Evolutionary conservation across 352 stramenopile genomes (phyloP).

Genomic region (Blastocystis sp.): DNA sequence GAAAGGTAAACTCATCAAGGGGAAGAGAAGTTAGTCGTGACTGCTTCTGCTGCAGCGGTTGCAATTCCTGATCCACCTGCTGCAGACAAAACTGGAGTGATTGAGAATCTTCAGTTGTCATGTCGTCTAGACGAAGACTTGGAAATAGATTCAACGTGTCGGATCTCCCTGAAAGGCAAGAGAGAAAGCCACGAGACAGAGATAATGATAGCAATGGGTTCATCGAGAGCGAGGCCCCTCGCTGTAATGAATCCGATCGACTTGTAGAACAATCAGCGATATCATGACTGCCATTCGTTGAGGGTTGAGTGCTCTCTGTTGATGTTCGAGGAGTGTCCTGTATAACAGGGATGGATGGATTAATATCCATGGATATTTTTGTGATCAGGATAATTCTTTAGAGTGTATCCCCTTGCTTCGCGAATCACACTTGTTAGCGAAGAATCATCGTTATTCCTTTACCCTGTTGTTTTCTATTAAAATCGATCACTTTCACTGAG

Average conservation of each 20-base stretch:
- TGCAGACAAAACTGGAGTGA: neutral
- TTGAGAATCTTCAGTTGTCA: neutral
- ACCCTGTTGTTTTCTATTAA: neutral
- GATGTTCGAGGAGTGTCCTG: neutral
- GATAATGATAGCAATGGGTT: neutral
- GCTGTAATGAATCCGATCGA: neutral
- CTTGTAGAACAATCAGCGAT: neutral
- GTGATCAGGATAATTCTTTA: neutral
- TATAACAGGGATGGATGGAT: neutral
- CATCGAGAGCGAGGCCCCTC: neutral
- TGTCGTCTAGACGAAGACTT: conserved; percentile 1
- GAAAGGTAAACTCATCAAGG: neutral
- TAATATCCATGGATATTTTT: neutral
- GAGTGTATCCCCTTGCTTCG: neutral
- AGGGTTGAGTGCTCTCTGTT: neutral
- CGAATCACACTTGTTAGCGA: neutral
- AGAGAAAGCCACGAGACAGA: neutral
- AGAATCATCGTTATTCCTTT: neutral
- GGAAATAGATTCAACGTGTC: neutral
- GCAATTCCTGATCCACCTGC: neutral
- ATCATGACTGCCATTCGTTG: neutral
- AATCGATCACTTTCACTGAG: no score
- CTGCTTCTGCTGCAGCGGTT: neutral
- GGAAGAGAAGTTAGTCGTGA: neutral
- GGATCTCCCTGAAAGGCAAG: neutral